phyloP scores from a whole-genome alignment of 164 flowering plant species.

The Buxus sempervirens region DNA sequence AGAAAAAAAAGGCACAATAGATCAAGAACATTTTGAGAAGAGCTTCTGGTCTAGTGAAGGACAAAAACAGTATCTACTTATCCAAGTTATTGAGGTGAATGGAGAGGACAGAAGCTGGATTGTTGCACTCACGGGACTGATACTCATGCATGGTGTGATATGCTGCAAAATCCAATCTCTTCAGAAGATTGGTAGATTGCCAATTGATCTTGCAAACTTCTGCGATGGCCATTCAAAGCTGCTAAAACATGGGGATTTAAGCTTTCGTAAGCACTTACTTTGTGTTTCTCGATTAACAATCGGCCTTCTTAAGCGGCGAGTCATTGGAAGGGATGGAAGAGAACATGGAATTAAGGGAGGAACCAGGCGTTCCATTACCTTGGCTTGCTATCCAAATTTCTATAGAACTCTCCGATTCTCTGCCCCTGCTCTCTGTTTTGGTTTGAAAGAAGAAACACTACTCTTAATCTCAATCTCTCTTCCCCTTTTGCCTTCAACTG shows the following conservation, averaged over 20 bases:
- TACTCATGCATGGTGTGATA: slow-evolving; percentile 71
- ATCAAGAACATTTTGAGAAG: slow-evolving; percentile 63
- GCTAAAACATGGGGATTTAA: slow-evolving; percentile 33
- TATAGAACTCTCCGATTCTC: too few relatives aligned
- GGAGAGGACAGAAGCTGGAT: slow-evolving; percentile 64
- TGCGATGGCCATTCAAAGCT: slow-evolving; percentile 29
- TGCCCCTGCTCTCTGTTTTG: too few relatives aligned
- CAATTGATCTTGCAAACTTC: slow-evolving; percentile 76
- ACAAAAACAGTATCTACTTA: slow-evolving; percentile 49
- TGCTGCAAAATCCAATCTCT: slow-evolving; percentile 41
- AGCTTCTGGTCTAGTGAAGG: slow-evolving; percentile 62
- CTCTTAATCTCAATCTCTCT: too few relatives aligned
- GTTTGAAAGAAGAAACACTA: too few relatives aligned
- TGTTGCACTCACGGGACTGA: slow-evolving; percentile 77
- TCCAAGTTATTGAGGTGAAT: slow-evolving; percentile 37
- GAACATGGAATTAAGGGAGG: too few relatives aligned
- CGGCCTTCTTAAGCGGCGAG: slow-evolving; percentile 10
- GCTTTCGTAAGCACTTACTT: slow-evolving; percentile 60
- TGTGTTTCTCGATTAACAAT: slow-evolving; percentile 55
- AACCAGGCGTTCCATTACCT: too few relatives aligned
- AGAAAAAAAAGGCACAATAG: not conserved
- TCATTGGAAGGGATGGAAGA: too few relatives aligned
- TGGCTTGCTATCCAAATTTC: too few relatives aligned
- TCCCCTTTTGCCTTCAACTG: too few relatives aligned
- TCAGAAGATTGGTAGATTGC: slow-evolving; percentile 49